Evolutionary conservation across 163 green algal species (phyloP).

Genomic region (Scenedesmus sp.): DNA sequence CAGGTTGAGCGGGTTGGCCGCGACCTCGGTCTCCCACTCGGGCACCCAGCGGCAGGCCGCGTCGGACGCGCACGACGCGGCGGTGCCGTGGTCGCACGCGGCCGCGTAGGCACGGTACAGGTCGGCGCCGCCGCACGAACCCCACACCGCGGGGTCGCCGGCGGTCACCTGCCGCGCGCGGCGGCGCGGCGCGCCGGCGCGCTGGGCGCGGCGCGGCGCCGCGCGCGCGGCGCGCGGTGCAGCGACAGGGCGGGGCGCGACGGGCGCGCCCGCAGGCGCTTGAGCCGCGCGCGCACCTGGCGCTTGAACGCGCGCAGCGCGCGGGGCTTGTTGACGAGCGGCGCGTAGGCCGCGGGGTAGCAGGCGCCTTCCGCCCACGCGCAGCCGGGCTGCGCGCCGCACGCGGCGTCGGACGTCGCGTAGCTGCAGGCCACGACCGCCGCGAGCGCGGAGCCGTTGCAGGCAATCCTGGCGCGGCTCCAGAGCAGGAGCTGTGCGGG

Average conservation of each 20-base stretch:
- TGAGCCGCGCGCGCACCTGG: conserved; percentile 12
- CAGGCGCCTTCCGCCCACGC: conserved; percentile 21
- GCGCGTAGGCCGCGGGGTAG: conserved; percentile 22
- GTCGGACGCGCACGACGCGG: not conserved
- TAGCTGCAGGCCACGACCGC: conserved; percentile 30
- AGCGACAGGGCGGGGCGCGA: no score
- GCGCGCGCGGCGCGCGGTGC: no score
- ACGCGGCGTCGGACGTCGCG: not conserved
- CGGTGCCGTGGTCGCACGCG: conserved; percentile 4
- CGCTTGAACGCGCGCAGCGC: conserved; percentile 13
- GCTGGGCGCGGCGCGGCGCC: not conserved
- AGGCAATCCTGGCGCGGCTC: not conserved
- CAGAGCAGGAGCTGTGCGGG: not conserved
- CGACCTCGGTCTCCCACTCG: conserved; percentile 3
- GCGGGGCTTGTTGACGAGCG: conserved; percentile 17
- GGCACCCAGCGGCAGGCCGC: conserved; percentile 5
- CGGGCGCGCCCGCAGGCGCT: not conserved
- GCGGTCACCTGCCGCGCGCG: conserved; percentile 11
- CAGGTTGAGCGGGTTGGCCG: conserved; percentile 33
- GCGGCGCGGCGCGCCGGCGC: not conserved
- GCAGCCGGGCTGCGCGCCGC: not conserved
- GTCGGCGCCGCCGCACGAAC: conserved; percentile 22
- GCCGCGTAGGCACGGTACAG: conserved; percentile 29
- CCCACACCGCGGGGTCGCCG: conserved; percentile 30
- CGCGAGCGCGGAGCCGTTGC: conserved; percentile 12